These are phyloP conservation scores for Phytophthora capsici DNA, from an alignment of 352 stramenopile genomes.

Conservation along the genomic window DNA sequence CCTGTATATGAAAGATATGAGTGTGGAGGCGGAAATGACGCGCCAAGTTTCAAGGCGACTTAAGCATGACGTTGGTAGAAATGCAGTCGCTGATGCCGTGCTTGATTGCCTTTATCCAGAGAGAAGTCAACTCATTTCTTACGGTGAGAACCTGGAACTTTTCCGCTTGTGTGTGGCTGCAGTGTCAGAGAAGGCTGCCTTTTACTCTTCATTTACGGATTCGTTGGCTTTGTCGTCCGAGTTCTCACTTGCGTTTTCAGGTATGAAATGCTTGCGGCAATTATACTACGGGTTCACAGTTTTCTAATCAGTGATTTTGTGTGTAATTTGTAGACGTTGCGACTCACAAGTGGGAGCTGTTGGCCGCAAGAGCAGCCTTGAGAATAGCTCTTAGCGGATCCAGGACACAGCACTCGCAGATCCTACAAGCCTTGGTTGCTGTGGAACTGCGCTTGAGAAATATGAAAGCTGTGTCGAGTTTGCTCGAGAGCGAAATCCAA, in stretches of 20 bases:
- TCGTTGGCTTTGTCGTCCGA: conserved; percentile 37
- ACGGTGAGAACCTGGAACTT: conserved; percentile 39
- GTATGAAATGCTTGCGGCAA: conserved; percentile 28
- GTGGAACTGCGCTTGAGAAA: conserved; percentile 49
- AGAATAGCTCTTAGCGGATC: conserved; percentile 37
- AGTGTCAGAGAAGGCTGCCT: conserved; percentile 35
- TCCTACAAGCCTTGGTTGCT: conserved; percentile 48
- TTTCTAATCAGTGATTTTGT: neutral
- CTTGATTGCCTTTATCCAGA: conserved; percentile 55
- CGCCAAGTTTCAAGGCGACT: conserved; percentile 36
- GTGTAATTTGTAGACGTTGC: conserved; percentile 38
- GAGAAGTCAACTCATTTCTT: conserved; percentile 37
- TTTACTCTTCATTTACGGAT: conserved; percentile 44
- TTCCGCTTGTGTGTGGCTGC: conserved; percentile 48
- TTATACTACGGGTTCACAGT: neutral
- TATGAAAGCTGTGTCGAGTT: conserved; percentile 45
- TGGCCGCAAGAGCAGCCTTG: conserved; percentile 47
- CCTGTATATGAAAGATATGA: conserved; percentile 54
- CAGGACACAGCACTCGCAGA: conserved; percentile 36
- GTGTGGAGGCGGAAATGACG: conserved; percentile 39
- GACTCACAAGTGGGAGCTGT: conserved; percentile 54
- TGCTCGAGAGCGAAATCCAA: conserved; percentile 43
- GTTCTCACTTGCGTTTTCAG: conserved; percentile 56
- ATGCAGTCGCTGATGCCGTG: conserved; percentile 43
- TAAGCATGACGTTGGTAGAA: conserved; percentile 17